Evolutionary conservation across 176 grass and related monocot genomes (phyloP).

Genomic region (Chrysopogon serrulatus): DNA sequence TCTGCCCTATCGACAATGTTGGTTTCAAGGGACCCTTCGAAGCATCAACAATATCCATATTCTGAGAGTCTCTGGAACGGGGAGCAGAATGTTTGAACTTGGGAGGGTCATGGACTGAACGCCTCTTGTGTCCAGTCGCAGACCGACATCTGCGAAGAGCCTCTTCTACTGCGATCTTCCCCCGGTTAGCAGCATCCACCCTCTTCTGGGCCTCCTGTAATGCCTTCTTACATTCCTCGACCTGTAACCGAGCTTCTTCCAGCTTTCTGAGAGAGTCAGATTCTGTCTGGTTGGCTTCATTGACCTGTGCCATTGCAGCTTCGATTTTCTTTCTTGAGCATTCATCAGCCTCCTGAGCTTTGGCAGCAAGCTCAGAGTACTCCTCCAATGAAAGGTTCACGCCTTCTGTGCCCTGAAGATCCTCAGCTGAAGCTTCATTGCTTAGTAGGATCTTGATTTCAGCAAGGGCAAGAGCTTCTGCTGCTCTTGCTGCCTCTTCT

Average conservation of each 20-base stretch:
- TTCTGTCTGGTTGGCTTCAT: constrained; percentile 51
- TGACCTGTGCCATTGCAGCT: constrained; percentile 42
- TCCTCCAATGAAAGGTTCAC: constrained; percentile 62
- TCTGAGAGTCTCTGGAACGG: constrained; percentile 21
- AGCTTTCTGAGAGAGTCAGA: constrained; percentile 43
- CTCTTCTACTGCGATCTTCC: constrained; percentile 58
- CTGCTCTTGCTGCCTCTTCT: constrained; percentile 66
- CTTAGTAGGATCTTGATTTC: constrained; percentile 68
- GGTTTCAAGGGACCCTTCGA: constrained; percentile 37
- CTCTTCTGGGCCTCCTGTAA: constrained; percentile 61
- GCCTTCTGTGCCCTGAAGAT: constrained; percentile 8
- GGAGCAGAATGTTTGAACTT: constrained; percentile 61
- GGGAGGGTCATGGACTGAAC: constrained; percentile 19
- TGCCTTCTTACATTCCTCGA: constrained; percentile 51
- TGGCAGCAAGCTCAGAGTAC: constrained; percentile 48
- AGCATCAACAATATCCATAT: constrained; percentile 13
- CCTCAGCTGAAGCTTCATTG: constrained; percentile 45
- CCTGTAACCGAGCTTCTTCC: constrained; percentile 53
- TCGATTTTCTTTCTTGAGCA: constrained; percentile 56
- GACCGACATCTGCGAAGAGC: constrained; percentile 40
- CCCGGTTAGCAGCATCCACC: constrained; percentile 48
- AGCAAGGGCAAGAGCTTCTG: constrained; percentile 66
- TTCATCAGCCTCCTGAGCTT: constrained; percentile 52
- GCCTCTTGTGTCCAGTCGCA: constrained; percentile 3
- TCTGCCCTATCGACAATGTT: constrained; percentile 78